phyloP scores from a whole-genome alignment of 2,329 filamentous ascomycete genomes.

The Colletotrichum sp. region DNA sequence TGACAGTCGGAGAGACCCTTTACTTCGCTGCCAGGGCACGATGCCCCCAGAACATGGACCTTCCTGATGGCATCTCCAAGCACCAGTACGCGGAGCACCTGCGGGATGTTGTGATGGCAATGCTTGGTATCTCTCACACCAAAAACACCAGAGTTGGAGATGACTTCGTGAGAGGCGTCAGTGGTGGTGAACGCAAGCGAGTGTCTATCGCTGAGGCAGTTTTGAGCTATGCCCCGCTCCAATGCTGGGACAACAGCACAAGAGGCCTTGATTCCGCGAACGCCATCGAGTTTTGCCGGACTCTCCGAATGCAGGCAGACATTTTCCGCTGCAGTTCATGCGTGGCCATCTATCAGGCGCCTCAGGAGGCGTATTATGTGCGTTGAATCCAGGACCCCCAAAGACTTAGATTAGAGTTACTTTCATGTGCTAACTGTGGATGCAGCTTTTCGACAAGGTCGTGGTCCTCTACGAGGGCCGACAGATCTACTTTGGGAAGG shows the following conservation, averaged over 20 bases:
- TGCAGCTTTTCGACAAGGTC: constrained; percentile 66
- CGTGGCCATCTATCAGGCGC: constrained; percentile 63
- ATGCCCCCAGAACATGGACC: constrained; percentile 47
- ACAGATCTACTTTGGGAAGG: constrained; percentile 70
- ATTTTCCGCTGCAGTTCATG: constrained; percentile 26
- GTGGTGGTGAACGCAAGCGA: constrained; percentile 55
- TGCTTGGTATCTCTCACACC: constrained; percentile 60
- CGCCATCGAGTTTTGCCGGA: constrained; percentile 24
- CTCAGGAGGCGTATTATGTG: constrained; percentile 59
- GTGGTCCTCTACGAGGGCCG: constrained; percentile 69
- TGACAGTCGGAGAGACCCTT: constrained; percentile 66
- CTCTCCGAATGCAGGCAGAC: constrained; percentile 29
- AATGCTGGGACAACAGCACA: constrained; percentile 51
- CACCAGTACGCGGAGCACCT: constrained; percentile 49
- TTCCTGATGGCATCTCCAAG: constrained; percentile 45
- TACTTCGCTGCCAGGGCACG: constrained; percentile 64
- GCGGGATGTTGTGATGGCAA: constrained; percentile 58
- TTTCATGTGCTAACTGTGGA: background rate
- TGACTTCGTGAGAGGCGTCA: constrained; percentile 58
- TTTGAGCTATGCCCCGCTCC: constrained; percentile 29
- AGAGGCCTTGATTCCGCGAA: constrained; percentile 42
- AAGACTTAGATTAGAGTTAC: rapidly evolving
- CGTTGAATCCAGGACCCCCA: background rate
- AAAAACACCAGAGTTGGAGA: constrained; percentile 58
- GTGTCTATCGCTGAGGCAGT: constrained; percentile 40